Conservation (phyloP, 352 stramenopile species). For the Labyrinthula sp. region DNA sequence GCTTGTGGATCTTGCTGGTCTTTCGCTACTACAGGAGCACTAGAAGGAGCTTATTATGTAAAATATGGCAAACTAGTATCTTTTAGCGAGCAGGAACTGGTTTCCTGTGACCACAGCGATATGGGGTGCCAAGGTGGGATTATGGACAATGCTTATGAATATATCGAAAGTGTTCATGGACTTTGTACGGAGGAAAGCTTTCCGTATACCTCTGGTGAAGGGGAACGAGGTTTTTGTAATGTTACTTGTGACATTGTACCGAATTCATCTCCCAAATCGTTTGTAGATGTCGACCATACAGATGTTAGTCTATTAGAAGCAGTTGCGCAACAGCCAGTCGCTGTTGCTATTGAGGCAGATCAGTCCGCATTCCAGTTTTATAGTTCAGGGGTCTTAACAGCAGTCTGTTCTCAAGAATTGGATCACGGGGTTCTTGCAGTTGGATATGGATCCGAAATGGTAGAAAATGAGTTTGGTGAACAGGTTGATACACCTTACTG, state of each 20-base stretch:
- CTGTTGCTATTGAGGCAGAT: constrained; percentile 74
- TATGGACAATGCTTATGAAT: constrained; percentile 90
- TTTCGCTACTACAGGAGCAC: constrained; percentile 86
- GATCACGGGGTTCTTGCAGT: constrained; percentile 89
- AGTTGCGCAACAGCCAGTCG: constrained; percentile 70
- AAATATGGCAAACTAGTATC: constrained; percentile 60
- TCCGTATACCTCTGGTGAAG: too few species aligned
- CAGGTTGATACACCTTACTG: constrained; percentile 56
- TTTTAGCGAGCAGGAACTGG: constrained; percentile 89
- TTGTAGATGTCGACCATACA: constrained; percentile 15
- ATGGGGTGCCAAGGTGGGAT: constrained; percentile 84
- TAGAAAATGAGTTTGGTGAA: too few species aligned
- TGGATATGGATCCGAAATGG: constrained; percentile 55
- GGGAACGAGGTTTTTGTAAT: too few species aligned
- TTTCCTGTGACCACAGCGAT: constrained; percentile 81
- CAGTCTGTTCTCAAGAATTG: constrained; percentile 60
- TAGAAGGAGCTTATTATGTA: constrained; percentile 86
- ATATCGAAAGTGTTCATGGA: constrained; percentile 65
- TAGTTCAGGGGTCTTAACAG: constrained; percentile 62
- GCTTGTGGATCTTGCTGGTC: constrained; percentile 93
- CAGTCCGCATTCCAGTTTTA: constrained; percentile 86
- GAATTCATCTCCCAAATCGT: constrained; percentile 30
- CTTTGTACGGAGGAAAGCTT: constrained; percentile 84
- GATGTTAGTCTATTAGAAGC: constrained; percentile 42
- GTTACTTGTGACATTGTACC: constrained; percentile 11